Evolutionary conservation across 2,329 filamentous ascomycete genomes (phyloP).

Genomic region (Fusarium decemcellulare): DNA sequence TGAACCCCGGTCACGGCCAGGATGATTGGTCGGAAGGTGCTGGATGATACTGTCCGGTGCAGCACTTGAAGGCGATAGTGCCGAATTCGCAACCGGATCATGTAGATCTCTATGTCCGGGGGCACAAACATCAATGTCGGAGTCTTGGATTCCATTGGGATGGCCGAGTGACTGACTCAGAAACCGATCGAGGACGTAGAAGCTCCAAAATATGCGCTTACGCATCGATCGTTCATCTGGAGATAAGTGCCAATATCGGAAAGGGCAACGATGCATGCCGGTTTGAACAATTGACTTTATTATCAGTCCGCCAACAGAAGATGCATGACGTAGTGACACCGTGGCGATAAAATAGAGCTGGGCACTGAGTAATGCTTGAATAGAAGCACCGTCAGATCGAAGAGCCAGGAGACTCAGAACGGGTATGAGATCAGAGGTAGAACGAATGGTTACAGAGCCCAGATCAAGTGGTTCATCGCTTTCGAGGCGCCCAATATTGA

Average conservation of each 20-base stretch:
- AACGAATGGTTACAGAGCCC: conserved; percentile 53
- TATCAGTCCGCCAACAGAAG: conserved; percentile 62
- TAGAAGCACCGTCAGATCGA: conserved; percentile 59
- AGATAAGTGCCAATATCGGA: conserved; percentile 62
- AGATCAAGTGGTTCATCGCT: conserved; percentile 42
- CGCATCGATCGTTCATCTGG: conserved; percentile 50
- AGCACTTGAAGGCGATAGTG: conserved; percentile 5
- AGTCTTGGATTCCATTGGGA: conserved; percentile 53
- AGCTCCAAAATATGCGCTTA: conserved; percentile 58
- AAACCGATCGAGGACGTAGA: conserved; percentile 55
- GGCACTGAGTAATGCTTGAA: conserved; percentile 63
- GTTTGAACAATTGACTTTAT: conserved; percentile 63
- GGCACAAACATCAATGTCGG: conserved; percentile 55
- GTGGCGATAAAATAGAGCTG: conserved; percentile 63
- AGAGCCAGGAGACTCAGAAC: conserved; percentile 55
- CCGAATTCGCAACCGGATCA: conserved; percentile 23
- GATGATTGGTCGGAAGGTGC: conserved; percentile 19
- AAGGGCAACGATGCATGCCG: conserved; percentile 66
- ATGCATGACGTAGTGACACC: conserved; percentile 64
- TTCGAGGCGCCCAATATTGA: conserved; percentile 58
- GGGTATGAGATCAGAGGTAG: conserved; percentile 53
- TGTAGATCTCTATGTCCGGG: conserved; percentile 47
- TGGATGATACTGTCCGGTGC: conserved; percentile 12
- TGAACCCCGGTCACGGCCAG: conserved; percentile 22
- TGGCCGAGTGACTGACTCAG: conserved; percentile 54